phyloP scores from a whole-genome alignment of 2,329 filamentous ascomycete genomes.

The Fusarium sp. region DNA sequence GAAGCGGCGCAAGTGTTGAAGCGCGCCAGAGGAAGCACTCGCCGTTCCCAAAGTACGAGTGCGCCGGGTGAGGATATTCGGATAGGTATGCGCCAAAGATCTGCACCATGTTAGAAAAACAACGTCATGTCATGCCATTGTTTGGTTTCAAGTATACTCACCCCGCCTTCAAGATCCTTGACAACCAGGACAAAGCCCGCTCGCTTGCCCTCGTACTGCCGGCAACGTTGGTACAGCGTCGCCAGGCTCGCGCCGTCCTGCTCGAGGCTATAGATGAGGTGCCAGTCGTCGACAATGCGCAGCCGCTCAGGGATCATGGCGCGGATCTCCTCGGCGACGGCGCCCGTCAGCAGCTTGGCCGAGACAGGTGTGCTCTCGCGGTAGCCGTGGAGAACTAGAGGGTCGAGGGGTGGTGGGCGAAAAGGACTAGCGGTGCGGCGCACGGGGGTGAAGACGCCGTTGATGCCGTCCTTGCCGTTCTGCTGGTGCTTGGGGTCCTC shows the following conservation, averaged over 20 bases:
- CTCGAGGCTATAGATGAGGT: conserved; percentile 87
- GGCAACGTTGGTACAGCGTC: conserved; percentile 86
- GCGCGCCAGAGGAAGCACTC: conserved; percentile 84
- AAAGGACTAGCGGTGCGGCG: conserved; percentile 78
- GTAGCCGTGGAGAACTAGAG: conserved; percentile 77
- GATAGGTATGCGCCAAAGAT: conserved; percentile 95
- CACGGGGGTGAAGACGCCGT: conserved; percentile 64
- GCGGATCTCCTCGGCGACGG: conserved; percentile 91
- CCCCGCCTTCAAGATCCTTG: conserved; percentile 78
- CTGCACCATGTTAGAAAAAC: conserved; percentile 47
- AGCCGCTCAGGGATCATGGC: conserved; percentile 87
- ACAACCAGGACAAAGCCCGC: conserved; percentile 93
- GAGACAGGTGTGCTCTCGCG: conserved; percentile 66
- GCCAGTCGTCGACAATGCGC: conserved; percentile 89
- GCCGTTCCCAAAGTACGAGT: conserved; percentile 94
- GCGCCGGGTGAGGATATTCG: conserved; percentile 81
- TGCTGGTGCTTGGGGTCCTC: conserved; percentile 20
- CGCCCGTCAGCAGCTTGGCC: conserved; percentile 74
- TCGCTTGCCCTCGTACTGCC: conserved; percentile 72
- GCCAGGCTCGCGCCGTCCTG: conserved; percentile 89
- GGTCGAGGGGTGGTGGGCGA: conserved; percentile 88
- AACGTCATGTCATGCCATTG: conserved; percentile 20
- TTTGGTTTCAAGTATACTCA: conserved; percentile 56
- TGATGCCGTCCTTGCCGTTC: conserved; percentile 56
- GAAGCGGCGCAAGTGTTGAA: conserved; percentile 65